Percentiles rank a stretch among this genome's conserved stretches.
phyloP scores from a whole-genome alignment of 176 grass and related monocot species.

The Oryza officinalis region DNA sequence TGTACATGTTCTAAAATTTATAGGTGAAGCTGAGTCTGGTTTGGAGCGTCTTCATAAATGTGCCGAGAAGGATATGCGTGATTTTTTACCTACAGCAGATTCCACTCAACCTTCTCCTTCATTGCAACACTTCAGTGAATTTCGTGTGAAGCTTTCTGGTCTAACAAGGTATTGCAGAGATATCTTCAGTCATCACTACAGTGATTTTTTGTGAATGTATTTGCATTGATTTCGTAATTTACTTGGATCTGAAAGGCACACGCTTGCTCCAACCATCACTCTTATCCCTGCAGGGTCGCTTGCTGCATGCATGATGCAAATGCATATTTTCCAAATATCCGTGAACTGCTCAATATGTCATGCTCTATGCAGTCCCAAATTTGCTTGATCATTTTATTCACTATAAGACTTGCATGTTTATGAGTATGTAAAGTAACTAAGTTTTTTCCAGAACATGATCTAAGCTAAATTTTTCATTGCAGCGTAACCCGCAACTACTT shows the following conservation, averaged over 20 bases:
- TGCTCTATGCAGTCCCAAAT: background rate
- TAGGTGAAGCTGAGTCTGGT: constrained; percentile 88
- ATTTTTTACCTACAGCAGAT: constrained; percentile 41
- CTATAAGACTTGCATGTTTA: background rate
- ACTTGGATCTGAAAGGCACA: constrained; percentile 1
- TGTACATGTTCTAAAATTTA: constrained; percentile 9
- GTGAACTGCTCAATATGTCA: background rate
- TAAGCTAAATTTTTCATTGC: background rate
- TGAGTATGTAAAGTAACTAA: background rate
- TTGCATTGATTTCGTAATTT: background rate
- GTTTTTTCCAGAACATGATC: background rate
- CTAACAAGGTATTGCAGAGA: constrained; percentile 67
- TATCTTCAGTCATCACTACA: background rate
- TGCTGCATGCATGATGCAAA: background rate
- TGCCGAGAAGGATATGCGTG: constrained; percentile 78
- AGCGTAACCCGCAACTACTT: constrained; percentile 89
- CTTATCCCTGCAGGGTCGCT: background rate
- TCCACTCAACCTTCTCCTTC: constrained; percentile 28
- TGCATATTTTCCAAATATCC: constrained; percentile 5
- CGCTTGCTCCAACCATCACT: background rate
- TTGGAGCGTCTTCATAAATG: constrained; percentile 96
- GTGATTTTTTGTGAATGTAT: background rate
- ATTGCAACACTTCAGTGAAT: constrained; percentile 49
- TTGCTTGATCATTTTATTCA: background rate
- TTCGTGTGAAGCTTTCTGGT: constrained; percentile 70